A percentile compares a stretch with the other conserved stretches of the same genome.
Evolutionary conservation across 1,139 yeast species (phyloP).

Genomic region (Candida buenavistaensis): DNA sequence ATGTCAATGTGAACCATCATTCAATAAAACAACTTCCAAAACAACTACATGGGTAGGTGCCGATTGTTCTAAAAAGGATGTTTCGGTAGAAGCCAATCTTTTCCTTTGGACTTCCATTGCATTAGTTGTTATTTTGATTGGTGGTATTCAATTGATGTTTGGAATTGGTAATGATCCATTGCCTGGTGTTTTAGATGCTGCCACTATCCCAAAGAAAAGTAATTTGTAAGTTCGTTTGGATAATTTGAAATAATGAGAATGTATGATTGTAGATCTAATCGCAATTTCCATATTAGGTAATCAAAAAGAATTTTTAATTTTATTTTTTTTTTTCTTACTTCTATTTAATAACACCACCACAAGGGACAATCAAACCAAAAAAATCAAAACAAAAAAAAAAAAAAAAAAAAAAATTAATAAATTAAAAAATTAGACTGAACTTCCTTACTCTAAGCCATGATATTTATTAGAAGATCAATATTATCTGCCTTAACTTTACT

Average conservation of each 20-base stretch:
- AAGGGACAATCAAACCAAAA: too few relatives aligned
- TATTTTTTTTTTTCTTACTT: too few relatives aligned
- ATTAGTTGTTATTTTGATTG: constrained; percentile 44
- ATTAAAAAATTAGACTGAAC: too few relatives aligned
- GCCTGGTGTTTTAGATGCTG: constrained; percentile 69
- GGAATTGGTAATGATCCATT: constrained; percentile 59
- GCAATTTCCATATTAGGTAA: too few relatives aligned
- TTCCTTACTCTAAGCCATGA: constrained; percentile 18
- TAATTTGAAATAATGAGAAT: neutral
- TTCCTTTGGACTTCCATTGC: constrained; percentile 65
- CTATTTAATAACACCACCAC: too few relatives aligned
- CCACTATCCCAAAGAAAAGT: constrained; percentile 44
- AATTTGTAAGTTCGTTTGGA: neutral
- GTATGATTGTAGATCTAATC: constrained; percentile 1
- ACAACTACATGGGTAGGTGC: constrained; percentile 69
- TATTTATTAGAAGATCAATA: constrained; percentile 25
- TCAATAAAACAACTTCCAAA: constrained; percentile 41
- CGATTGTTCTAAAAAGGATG: constrained; percentile 66
- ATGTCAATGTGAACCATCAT: constrained; percentile 59
- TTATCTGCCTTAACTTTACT: constrained; percentile 24
- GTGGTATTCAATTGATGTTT: constrained; percentile 55
- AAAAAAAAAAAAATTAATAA: too few relatives aligned
- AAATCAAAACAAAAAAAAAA: too few relatives aligned
- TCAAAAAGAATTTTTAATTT: too few relatives aligned
- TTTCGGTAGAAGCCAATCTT: constrained; percentile 62